These are phyloP conservation scores for Alternaria sp. DNA, from an alignment of 2,329 filamentous ascomycete genomes.

Conservation along the genomic window DNA sequence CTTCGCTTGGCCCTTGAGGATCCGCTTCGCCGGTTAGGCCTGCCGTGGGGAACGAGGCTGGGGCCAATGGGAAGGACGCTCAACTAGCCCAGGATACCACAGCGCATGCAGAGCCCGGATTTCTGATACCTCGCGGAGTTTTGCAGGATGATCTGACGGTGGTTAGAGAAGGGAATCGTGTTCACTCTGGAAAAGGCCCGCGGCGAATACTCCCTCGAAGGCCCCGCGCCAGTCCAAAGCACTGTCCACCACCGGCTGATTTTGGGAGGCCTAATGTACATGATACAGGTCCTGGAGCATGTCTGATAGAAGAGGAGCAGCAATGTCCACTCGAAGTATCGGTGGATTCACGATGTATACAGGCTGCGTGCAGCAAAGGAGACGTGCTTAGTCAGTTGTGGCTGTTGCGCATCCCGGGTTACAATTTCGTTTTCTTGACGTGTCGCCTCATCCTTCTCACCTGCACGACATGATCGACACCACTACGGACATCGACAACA, in stretches of 20 bases:
- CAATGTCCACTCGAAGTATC: neutral
- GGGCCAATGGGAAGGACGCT: slow-evolving; percentile 10
- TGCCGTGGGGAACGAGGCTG: slow-evolving; percentile 17
- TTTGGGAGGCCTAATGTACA: slow-evolving; percentile 13
- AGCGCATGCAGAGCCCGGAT: slow-evolving; percentile 2
- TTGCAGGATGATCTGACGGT: slow-evolving; percentile 2
- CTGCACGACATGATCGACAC: neutral
- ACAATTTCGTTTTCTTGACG: neutral
- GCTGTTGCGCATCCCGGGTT: slow-evolving; percentile 1
- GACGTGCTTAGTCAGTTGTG: slow-evolving; percentile 9
- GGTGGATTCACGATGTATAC: neutral
- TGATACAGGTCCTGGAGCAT: neutral
- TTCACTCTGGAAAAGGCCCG: slow-evolving; percentile 8
- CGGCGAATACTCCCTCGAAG: slow-evolving; percentile 5
- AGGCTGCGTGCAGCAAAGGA: neutral
- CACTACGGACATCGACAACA: neutral
- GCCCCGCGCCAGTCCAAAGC: slow-evolving; percentile 16
- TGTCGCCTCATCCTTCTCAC: neutral
- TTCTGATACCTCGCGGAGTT: slow-evolving; percentile 1
- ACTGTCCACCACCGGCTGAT: slow-evolving; percentile 11
- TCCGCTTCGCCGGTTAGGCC: slow-evolving; percentile 31
- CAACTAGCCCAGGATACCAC: slow-evolving; percentile 14
- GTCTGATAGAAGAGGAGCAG: neutral
- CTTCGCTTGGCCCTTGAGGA: slow-evolving; percentile 34
- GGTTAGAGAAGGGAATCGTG: neutral